Evolutionary conservation across 2,329 filamentous ascomycete species (phyloP).

Genomic region (Lithohypha guttulata): DNA sequence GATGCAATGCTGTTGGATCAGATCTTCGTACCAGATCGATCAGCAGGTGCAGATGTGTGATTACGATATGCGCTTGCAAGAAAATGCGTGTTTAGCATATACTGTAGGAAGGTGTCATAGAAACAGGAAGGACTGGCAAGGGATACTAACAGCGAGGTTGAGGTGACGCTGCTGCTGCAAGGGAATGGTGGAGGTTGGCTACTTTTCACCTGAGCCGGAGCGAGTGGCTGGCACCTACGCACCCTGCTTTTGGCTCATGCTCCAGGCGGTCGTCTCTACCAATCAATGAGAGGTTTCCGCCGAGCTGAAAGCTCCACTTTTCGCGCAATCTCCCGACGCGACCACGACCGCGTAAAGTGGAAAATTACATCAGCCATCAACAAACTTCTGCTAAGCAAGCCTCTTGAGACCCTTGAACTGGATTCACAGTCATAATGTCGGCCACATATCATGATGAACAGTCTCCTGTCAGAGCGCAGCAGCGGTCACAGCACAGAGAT

Average conservation of each 20-base stretch:
- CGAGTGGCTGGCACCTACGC: neutral
- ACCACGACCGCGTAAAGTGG: conserved; percentile 5
- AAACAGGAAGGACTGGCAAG: neutral
- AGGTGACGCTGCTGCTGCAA: neutral
- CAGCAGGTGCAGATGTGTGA: neutral
- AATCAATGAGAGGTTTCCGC: too few relatives aligned
- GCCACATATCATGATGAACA: conserved; percentile 7
- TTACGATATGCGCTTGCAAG: conserved; percentile 4
- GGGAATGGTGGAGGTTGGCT: conserved; percentile 6
- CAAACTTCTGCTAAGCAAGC: neutral
- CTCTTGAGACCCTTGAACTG: neutral
- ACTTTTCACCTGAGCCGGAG: neutral
- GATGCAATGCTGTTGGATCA: conserved; percentile 3
- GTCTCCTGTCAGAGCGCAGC: conserved; percentile 2
- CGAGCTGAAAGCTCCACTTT: neutral
- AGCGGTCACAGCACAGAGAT: neutral
- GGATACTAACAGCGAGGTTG: neutral
- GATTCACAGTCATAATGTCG: neutral
- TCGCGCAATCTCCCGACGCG: neutral
- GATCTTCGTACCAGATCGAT: neutral
- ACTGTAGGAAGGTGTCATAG: conserved; percentile 3
- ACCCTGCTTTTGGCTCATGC: too few relatives aligned
- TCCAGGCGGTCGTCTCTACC: too few relatives aligned
- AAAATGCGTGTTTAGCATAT: conserved; percentile 8
- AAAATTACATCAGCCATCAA: conserved; percentile 7